Conservation (phyloP, 805 yeast species). For the Yarrowia hollandica region DNA sequence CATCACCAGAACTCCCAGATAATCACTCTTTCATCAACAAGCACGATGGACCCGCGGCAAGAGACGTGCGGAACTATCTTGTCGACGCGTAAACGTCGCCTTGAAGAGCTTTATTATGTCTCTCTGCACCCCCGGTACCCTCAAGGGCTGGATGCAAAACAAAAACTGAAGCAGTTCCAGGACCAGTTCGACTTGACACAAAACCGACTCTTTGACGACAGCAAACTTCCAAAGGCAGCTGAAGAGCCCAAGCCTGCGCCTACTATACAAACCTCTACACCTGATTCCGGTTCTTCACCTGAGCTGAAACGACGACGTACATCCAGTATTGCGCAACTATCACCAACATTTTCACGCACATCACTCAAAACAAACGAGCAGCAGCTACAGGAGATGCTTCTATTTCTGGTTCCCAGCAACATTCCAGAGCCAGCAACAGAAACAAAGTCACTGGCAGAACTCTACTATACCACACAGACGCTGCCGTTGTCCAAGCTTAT, state of each 20-base stretch:
- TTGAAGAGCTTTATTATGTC: conserved; percentile 62
- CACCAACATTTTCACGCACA: conserved; percentile 8
- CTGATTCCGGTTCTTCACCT: conserved; percentile 1
- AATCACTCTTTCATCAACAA: conserved; percentile 19
- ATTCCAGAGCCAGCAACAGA: conserved; percentile 43
- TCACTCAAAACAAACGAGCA: conserved; percentile 16
- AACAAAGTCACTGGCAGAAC: conserved; percentile 64
- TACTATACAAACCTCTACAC: not conserved
- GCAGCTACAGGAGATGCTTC: conserved; percentile 35
- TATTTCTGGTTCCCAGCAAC: conserved; percentile 40
- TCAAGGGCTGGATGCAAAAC: conserved; percentile 43
- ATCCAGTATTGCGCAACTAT: conserved; percentile 13
- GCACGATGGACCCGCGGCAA: conserved; percentile 26
- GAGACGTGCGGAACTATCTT: conserved; percentile 16
- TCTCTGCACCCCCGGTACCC: conserved; percentile 54
- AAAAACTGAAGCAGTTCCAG: conserved; percentile 39
- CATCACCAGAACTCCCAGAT: conserved; percentile 6
- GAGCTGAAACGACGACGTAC: conserved; percentile 9
- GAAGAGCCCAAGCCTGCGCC: conserved; percentile 1
- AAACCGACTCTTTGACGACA: conserved; percentile 10
- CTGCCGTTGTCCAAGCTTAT: conserved; percentile 78
- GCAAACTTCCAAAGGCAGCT: conserved; percentile 1
- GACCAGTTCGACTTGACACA: conserved; percentile 39
- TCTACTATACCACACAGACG: conserved; percentile 84
- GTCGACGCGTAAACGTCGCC: conserved; percentile 51